phyloP scores from a whole-genome alignment of 2,329 filamentous ascomycete genomes.

The Aspergillus neotritici region DNA sequence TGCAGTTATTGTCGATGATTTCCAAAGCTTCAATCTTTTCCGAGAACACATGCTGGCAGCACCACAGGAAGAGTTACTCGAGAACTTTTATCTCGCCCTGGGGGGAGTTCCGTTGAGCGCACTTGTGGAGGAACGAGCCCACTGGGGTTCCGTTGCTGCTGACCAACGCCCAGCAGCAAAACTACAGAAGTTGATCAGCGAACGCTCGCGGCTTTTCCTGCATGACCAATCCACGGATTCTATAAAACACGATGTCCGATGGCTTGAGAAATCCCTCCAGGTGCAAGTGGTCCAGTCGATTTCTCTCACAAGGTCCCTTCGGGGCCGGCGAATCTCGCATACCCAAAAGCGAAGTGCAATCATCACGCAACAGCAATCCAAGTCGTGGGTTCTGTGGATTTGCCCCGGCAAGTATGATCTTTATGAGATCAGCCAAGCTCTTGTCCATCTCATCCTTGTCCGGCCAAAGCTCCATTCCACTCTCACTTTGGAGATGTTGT shows the following conservation, averaged over 20 bases:
- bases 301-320: conserved; percentile 68
- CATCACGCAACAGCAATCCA: conserved; percentile 48
- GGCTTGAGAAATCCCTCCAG: conserved; percentile 78
- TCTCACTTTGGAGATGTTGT: conserved; percentile 82
- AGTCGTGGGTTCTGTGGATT: conserved; percentile 67
- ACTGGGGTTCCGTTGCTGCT: conserved; percentile 59
- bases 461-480: conserved; percentile 84
- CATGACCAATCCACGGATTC: conserved; percentile 72
- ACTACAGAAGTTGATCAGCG: conserved; percentile 74
- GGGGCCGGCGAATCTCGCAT: conserved; percentile 62
- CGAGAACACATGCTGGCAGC: conserved; percentile 77
- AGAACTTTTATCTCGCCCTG: conserved; percentile 76
- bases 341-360: conserved; percentile 71
- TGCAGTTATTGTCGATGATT: conserved; percentile 79
- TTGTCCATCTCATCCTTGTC: conserved; percentile 73
- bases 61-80: conserved; percentile 81
- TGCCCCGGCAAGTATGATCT: conserved; percentile 68
- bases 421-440: conserved; percentile 84
- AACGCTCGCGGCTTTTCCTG: conserved; percentile 83
- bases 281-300: conserved; percentile 76
- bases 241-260: conserved; percentile 82
- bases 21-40: conserved; percentile 82
- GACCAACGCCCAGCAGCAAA: conserved; percentile 65
- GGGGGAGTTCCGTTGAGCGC: conserved; percentile 71
- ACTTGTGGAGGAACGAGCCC: conserved; percentile 71